Percentiles rank a stretch among this genome's conserved stretches.
phyloP scores from a whole-genome alignment of 2,329 filamentous ascomycete species.

The Saccharata proteae region DNA sequence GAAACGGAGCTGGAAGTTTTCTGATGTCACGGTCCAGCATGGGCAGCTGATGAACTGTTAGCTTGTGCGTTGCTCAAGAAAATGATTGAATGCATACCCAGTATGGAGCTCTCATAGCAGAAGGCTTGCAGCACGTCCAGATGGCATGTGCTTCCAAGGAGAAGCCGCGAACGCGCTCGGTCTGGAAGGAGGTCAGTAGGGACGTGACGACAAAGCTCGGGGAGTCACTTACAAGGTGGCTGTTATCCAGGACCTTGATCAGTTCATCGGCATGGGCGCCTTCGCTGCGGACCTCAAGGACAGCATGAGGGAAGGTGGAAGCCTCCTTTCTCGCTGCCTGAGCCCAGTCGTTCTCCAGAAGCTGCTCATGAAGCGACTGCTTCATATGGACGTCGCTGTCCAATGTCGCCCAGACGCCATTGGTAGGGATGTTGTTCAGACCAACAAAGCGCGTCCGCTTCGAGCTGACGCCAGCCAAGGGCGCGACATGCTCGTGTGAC shows the following conservation, averaged over 20 bases:
- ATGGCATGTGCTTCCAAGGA: conserved; percentile 42
- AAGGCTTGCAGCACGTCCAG: conserved; percentile 34
- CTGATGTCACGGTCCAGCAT: conserved; percentile 39
- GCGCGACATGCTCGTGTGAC: conserved; percentile 30
- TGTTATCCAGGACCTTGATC: conserved; percentile 32
- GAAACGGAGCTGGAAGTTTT: conserved; percentile 34
- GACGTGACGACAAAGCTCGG: conserved; percentile 1
- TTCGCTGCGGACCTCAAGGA: conserved; percentile 39
- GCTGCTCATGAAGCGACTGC: conserved; percentile 15
- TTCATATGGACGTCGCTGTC: conserved; percentile 36
- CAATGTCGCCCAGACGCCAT: conserved; percentile 35
- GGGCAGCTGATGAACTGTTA: conserved; percentile 19
- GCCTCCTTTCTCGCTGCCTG: conserved; percentile 15
- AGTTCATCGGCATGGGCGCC: conserved; percentile 27
- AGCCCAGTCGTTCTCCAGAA: conserved; percentile 21
- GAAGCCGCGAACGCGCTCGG: conserved; percentile 41
- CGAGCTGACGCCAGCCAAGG: conserved; percentile 34
- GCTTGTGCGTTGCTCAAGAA: conserved; percentile 3
- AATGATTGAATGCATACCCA: no score
- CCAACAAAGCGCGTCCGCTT: conserved; percentile 38
- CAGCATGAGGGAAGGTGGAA: conserved; percentile 36
- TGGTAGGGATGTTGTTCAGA: conserved; percentile 30
- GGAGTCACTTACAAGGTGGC: conserved; percentile 29
- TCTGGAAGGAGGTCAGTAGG: conserved; percentile 14
- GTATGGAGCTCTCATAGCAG: conserved; percentile 32